Percentiles rank a stretch among this genome's conserved stretches.
phyloP scores from a whole-genome alignment of 306 rosid species.

The Astragalus glycyphyllos region DNA sequence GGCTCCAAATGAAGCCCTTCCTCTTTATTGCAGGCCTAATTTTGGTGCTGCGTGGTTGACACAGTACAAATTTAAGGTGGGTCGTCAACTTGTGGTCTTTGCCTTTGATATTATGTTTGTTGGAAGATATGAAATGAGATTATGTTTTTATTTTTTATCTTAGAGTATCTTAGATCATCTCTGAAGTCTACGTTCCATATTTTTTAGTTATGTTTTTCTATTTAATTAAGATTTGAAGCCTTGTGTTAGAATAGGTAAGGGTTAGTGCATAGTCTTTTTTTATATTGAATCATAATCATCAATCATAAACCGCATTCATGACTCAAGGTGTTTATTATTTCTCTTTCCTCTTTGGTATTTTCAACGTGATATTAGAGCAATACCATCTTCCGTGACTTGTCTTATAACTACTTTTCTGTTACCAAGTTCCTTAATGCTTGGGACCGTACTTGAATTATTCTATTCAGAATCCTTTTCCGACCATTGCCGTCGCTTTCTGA shows the following conservation, averaged over 20 bases:
- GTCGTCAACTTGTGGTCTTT: constrained; percentile 39
- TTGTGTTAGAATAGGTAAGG: not conserved
- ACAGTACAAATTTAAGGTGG: constrained; percentile 87
- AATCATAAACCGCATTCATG: too few species aligned
- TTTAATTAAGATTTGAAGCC: not conserved
- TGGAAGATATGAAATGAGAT: not conserved
- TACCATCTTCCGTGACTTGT: not conserved
- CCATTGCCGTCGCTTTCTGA: not conserved
- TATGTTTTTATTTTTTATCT: not conserved
- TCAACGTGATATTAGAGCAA: not conserved
- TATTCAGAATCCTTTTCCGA: not conserved
- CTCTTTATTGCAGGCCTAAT: constrained; percentile 90
- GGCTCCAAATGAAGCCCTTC: constrained; percentile 97
- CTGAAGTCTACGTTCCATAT: not conserved
- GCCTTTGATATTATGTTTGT: constrained; percentile 12
- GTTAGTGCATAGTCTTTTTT: not conserved
- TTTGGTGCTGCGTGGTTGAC: constrained; percentile 93
- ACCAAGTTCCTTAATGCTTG: too few species aligned
- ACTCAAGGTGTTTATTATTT: not conserved
- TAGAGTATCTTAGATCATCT: not conserved
- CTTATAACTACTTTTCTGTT: not conserved
- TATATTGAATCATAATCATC: not conserved
- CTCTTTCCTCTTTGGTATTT: not conserved
- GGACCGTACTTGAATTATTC: too few species aligned
- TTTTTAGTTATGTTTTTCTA: not conserved